These are phyloP conservation scores for Takashimella tepidaria DNA, from an alignment of 1,284 basidiomycete genomes.

Conservation along the genomic window DNA sequence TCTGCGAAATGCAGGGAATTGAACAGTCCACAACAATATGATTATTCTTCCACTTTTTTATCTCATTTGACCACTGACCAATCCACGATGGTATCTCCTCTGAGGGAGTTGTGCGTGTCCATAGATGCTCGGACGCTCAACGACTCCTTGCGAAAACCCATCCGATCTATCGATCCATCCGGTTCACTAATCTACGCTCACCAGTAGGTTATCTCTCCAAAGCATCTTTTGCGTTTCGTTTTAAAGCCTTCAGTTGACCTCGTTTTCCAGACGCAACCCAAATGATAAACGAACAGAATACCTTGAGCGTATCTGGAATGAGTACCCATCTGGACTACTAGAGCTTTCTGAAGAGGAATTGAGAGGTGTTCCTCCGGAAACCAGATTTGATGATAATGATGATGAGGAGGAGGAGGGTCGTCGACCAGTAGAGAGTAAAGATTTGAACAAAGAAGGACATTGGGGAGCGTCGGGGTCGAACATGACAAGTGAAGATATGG, in stretches of 20 bases:
- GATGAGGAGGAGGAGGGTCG: conserved; percentile 5
- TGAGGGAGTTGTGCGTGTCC: not conserved
- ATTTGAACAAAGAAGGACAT: conserved; percentile 1
- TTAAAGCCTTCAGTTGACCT: conserved; percentile 2
- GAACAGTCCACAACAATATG: too few species aligned
- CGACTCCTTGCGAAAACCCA: not conserved
- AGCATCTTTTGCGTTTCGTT: not conserved
- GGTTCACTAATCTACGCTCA: not conserved
- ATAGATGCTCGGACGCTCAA: not conserved
- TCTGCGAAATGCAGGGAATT: too few species aligned
- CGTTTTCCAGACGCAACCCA: conserved; percentile 14
- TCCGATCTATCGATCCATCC: not conserved
- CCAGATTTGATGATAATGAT: conserved; percentile 14
- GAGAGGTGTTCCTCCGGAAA: conserved; percentile 7
- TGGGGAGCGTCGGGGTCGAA: conserved; percentile 10
- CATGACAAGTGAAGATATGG: conserved; percentile 38
- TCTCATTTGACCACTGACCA: too few species aligned
- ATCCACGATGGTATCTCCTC: not conserved
- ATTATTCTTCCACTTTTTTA: too few species aligned
- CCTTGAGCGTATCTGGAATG: conserved; percentile 39
- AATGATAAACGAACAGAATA: conserved; percentile 30
- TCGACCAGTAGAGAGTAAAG: not conserved
- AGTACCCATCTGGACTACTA: conserved; percentile 37
- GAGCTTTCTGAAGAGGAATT: conserved; percentile 32
- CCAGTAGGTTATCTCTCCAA: not conserved